These are phyloP conservation scores for Ambrosia artemisiifolia DNA, from an alignment of 129 eudicot genomes.

Conservation along the genomic window DNA sequence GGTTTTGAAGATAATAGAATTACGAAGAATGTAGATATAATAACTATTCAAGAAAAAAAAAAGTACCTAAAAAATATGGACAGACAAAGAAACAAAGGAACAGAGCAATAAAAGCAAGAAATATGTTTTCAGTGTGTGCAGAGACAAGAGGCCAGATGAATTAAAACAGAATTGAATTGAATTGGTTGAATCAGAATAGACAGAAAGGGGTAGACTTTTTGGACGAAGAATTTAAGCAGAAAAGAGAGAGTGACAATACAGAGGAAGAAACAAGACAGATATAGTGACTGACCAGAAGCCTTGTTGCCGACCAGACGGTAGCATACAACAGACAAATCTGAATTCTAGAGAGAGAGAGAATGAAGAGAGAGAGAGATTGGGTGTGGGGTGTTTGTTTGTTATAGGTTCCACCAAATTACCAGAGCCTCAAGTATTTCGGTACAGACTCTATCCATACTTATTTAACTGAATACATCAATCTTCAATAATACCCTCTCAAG, in stretches of 20 bases:
- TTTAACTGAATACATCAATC: background rate
- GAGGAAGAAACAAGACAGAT: constrained; percentile 13
- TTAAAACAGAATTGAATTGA: constrained; percentile 32
- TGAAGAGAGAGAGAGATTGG: background rate
- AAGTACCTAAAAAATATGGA: too few species aligned
- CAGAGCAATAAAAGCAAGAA: constrained; percentile 23
- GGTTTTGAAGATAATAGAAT: too few species aligned
- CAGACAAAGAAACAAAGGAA: constrained; percentile 12
- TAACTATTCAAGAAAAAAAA: too few species aligned
- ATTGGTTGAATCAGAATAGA: background rate
- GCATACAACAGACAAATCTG: constrained; percentile 37
- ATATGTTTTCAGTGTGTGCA: background rate
- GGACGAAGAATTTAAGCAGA: constrained; percentile 26
- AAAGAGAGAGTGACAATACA: constrained; percentile 36
- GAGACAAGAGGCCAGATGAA: constrained; percentile 21
- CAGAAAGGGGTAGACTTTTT: background rate
- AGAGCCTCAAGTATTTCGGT: constrained; percentile 38
- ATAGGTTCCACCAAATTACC: constrained; percentile 36
- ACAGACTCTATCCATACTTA: constrained; percentile 23
- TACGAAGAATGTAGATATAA: too few species aligned
- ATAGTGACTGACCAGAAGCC: constrained; percentile 29
- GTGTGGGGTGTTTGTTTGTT: constrained; percentile 32
- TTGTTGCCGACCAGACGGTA: constrained; percentile 42
- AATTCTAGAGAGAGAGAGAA: constrained; percentile 30
- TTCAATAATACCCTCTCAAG: background rate